A percentile compares a stretch with the other conserved stretches of the same genome.
Conservation (phyloP, 2,329 filamentous ascomycete genomes). For the Xylaria sp. region DNA sequence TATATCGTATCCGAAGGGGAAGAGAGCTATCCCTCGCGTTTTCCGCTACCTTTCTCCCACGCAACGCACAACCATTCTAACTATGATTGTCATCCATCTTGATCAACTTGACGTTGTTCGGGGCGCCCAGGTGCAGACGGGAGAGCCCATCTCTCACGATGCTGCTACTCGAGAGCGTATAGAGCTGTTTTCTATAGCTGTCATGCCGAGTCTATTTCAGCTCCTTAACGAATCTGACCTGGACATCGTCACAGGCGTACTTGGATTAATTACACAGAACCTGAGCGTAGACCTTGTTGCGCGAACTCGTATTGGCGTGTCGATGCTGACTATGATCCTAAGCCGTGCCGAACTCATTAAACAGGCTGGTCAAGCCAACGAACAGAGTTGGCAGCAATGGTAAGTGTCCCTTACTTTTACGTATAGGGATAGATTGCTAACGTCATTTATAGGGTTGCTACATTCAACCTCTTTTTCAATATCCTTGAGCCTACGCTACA, state of each 20-base stretch:
- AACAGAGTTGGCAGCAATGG: constrained; percentile 86
- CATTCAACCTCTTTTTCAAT: constrained; percentile 90
- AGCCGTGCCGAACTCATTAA: constrained; percentile 95
- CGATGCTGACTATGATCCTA: constrained; percentile 91
- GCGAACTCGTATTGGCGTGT: constrained; percentile 87
- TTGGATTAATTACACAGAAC: constrained; percentile 84
- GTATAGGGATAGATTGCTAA: constrained; percentile 23
- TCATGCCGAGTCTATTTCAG: constrained; percentile 89
- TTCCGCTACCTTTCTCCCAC: constrained; percentile 94
- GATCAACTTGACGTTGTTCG: constrained; percentile 92
- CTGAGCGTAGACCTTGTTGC: constrained; percentile 87
- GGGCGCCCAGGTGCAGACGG: constrained; percentile 77
- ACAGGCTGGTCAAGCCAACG: constrained; percentile 76
- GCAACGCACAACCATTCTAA: constrained; percentile 93
- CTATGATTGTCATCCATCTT: constrained; percentile 93
- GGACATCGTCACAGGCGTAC: constrained; percentile 88
- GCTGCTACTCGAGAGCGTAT: constrained; percentile 87
- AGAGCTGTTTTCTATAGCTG: constrained; percentile 86
- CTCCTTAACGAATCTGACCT: constrained; percentile 93
- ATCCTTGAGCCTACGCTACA: constrained; percentile 84
- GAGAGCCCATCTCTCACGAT: constrained; percentile 76
- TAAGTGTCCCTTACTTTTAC: constrained; percentile 51
- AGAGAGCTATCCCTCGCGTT: constrained; percentile 93
- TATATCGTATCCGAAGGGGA: constrained; percentile 93
- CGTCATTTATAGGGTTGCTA: constrained; percentile 66